Evolutionary conservation across 352 stramenopile genomes (phyloP), one percentile per base, ranked within the genome.

Genomic region (Thraustochytrium striatum): DNA sequence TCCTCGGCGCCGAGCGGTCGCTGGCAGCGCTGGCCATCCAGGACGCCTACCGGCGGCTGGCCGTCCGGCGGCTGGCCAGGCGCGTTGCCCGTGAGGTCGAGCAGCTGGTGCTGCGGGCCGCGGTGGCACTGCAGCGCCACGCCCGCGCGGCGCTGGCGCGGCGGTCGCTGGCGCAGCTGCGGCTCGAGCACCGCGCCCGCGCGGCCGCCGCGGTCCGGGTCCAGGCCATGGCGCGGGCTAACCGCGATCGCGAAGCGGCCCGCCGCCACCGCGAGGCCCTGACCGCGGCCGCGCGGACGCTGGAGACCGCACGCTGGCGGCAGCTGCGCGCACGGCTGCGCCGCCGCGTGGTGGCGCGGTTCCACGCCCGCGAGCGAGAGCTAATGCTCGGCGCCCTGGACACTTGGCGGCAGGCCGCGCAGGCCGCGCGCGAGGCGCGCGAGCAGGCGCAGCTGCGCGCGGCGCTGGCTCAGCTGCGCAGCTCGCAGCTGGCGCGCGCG

Each of bases 21-120:
- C 65, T 75, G 11, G 65, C 65, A 9, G 65, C 65, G 2, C 25
- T 65, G 30, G 32, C 9, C 16, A 75, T 75, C 36, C 65, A 75
- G 52, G 5, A 75, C 7, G 19, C 8, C 50, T 28, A 61, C 16
- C 65, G 65, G 3, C 41, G 61, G 36, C 2, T 75, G 19, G 41
- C 44, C 3, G 52, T 75, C 8, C 5, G 16, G 21, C 65, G 65
- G 19, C 25, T 75, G 65, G 9, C 32, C n/a, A 7, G 7, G 3
- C 19, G n/a, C 19, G 5, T 75, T 19, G 8, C 13, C 13, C 8
- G n/a, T 21, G 47, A 35, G 9, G 65, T 75, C 16, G 50, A 58
- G 25, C 16, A 5, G 9, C 61, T 11, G 2, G n/a, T 75, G 25
- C 7, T 25, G 30, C 19, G 52, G 16, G 33, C 19, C 16, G 30